Conservation (phyloP, 192 early-diverging fungal species). For the Ambispora gerdemannii region DNA sequence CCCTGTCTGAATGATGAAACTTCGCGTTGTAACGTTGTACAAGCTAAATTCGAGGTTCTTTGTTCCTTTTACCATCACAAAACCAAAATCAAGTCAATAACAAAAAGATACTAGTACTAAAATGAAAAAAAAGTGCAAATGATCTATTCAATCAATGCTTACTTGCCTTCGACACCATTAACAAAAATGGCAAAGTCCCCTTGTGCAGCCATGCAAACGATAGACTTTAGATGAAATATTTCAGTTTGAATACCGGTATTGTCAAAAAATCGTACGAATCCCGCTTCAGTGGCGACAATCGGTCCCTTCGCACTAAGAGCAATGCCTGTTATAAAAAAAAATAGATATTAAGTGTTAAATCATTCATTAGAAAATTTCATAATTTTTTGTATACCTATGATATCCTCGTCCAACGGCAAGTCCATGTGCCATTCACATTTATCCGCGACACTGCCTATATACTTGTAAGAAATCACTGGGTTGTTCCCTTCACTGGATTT, state of each 20-base stretch:
- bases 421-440: conserved; percentile 72
- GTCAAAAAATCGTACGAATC: conserved; percentile 77
- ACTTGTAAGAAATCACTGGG: conserved; percentile 67
- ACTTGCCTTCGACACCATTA: conserved; percentile 23
- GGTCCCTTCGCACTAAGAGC: conserved; percentile 65
- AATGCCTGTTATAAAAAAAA: conserved; percentile 46
- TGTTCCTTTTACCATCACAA: too few relatives aligned
- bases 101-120: too few relatives aligned
- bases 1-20: conserved; percentile 55
- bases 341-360: background rate
- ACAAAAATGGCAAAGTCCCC: conserved; percentile 43
- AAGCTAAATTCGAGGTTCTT: conserved; percentile 61
- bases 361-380: background rate
- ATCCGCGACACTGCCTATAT: conserved; percentile 57
- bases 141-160: too few relatives aligned
- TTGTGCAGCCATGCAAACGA: conserved; percentile 40
- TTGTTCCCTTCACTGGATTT: conserved; percentile 43
- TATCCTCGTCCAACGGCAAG: conserved; percentile 66
- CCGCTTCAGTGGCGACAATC: conserved; percentile 68
- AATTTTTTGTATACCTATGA: conserved; percentile 45
- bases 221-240: conserved; percentile 61
- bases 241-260: conserved; percentile 75
- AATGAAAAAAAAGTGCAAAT: too few relatives aligned
- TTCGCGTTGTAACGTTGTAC: conserved; percentile 53
- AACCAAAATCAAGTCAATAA: too few relatives aligned